Evolutionary conservation across 257 asterid genomes (phyloP).

Genomic region (Fraxinus americana): DNA sequence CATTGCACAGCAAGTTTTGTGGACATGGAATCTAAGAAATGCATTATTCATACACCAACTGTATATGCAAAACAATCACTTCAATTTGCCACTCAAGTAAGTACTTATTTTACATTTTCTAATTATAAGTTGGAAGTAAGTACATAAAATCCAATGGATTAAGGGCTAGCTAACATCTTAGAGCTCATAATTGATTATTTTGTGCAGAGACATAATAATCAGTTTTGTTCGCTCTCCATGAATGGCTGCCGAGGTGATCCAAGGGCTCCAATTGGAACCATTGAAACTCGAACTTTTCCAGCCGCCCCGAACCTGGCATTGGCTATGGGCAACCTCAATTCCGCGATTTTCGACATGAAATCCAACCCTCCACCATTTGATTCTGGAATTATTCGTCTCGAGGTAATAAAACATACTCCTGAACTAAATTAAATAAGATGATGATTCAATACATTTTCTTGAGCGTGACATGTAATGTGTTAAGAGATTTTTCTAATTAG

Average conservation of each 20-base stretch:
- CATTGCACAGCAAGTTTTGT: slow-evolving; percentile 43
- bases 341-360: slow-evolving; percentile 61
- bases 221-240: slow-evolving; percentile 54
- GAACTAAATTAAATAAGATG: no score
- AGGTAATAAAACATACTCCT: slow-evolving; percentile 44
- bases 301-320: slow-evolving; percentile 44
- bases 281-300: slow-evolving; percentile 66
- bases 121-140: not conserved
- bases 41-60: slow-evolving; percentile 38
- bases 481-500: no score
- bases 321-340: slow-evolving; percentile 65
- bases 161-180: not conserved
- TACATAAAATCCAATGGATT: not conserved
- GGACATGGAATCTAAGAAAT: slow-evolving; percentile 48
- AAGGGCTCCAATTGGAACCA: slow-evolving; percentile 56
- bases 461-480: no score
- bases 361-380: slow-evolving; percentile 37
- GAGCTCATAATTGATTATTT: not conserved
- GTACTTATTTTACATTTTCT: slow-evolving; percentile 8
- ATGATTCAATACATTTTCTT: no score
- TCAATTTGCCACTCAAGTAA: slow-evolving; percentile 46
- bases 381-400: slow-evolving; percentile 81
- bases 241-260: slow-evolving; percentile 69
- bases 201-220: slow-evolving; percentile 41
- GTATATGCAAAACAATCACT: slow-evolving; percentile 41